A percentile compares a stretch with the other conserved stretches of the same genome.
These are phyloP conservation scores for Acrodontium crateriforme DNA, from an alignment of 2,329 filamentous ascomycete species.

Conservation along the genomic window DNA sequence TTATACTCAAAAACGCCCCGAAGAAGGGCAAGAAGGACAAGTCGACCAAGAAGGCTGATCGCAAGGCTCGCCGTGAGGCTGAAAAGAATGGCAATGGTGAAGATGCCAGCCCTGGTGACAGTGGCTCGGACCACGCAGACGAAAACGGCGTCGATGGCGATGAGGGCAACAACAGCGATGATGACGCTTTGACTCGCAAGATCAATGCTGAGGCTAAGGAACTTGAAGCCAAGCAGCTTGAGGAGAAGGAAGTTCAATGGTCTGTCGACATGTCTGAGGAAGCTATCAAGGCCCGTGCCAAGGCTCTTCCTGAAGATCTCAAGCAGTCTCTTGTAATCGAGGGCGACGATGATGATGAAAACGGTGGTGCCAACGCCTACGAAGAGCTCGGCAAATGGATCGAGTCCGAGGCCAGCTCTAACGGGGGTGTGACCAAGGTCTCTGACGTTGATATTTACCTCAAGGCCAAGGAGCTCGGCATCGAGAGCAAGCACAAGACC, in stretches of 20 bases:
- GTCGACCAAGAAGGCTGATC: slow-evolving; percentile 74
- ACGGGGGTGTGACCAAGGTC: slow-evolving; percentile 62
- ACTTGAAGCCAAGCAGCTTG: slow-evolving; percentile 49
- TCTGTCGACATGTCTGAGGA: slow-evolving; percentile 92
- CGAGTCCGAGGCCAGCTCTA: slow-evolving; percentile 54
- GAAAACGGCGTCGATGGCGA: slow-evolving; percentile 52
- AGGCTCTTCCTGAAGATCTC: slow-evolving; percentile 84
- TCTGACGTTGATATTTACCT: slow-evolving; percentile 85
- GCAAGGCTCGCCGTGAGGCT: slow-evolving; percentile 70
- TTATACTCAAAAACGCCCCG: slow-evolving; percentile 91
- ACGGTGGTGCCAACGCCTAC: slow-evolving; percentile 69
- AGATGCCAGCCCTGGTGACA: slow-evolving; percentile 51
- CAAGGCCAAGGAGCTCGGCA: slow-evolving; percentile 92
- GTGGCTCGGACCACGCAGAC: slow-evolving; percentile 48
- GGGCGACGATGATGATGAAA: slow-evolving; percentile 63
- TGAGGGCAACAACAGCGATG: slow-evolving; percentile 53
- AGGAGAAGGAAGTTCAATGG: slow-evolving; percentile 80
- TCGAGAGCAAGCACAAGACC: slow-evolving; percentile 88
- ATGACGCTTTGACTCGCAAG: slow-evolving; percentile 77
- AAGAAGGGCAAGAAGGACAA: slow-evolving; percentile 96
- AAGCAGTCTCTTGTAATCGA: slow-evolving; percentile 60
- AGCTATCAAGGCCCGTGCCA: slow-evolving; percentile 85
- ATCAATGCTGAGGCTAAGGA: slow-evolving; percentile 56
- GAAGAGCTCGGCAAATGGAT: slow-evolving; percentile 93
- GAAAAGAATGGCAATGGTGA: slow-evolving; percentile 35